A percentile compares a stretch with the other conserved stretches of the same genome.
phyloP scores from a whole-genome alignment of 1,284 basidiomycete species.

The Moesziomyces sp. region DNA sequence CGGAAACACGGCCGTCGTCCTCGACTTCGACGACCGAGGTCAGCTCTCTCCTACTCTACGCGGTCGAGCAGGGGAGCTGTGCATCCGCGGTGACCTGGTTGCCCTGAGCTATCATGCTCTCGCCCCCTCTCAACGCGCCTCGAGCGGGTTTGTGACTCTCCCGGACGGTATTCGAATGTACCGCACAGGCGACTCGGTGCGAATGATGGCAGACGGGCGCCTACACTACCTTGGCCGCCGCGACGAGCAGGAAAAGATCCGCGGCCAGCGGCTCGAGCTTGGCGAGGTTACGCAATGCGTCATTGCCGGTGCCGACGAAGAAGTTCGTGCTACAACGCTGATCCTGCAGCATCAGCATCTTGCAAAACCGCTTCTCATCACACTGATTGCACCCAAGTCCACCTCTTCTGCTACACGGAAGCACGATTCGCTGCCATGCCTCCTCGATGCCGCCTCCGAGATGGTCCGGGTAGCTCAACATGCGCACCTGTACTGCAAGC shows the following conservation, averaged over 20 bases:
- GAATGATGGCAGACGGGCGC: slow-evolving; percentile 73
- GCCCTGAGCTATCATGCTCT: slow-evolving; percentile 71
- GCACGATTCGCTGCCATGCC: slow-evolving; percentile 2
- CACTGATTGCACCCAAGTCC: slow-evolving; percentile 3
- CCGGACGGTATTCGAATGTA: slow-evolving; percentile 7
- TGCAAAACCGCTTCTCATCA: slow-evolving; percentile 16
- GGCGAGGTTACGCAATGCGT: slow-evolving; percentile 70
- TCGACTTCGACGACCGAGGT: slow-evolving; percentile 19
- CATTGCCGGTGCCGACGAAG: slow-evolving; percentile 2
- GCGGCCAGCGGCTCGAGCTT: slow-evolving; percentile 73
- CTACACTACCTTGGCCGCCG: slow-evolving; percentile 74
- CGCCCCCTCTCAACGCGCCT: slow-evolving; percentile 8
- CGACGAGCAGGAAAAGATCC: slow-evolving; percentile 73
- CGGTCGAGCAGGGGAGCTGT: slow-evolving; percentile 72
- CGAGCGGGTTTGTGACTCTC: slow-evolving; percentile 10
- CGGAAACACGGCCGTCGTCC: slow-evolving; percentile 65
- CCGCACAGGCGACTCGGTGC: slow-evolving; percentile 57
- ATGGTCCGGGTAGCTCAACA: background rate
- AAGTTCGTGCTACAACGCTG: slow-evolving; percentile 7
- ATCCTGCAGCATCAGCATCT: slow-evolving; percentile 12
- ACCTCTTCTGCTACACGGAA: background rate
- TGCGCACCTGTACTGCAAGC: slow-evolving; percentile 7
- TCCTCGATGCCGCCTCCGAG: slow-evolving; percentile 1
- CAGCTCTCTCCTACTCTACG: slow-evolving; percentile 70
- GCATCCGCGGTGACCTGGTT: slow-evolving; percentile 73